Evolutionary conservation across 768 basidiomycete genomes (phyloP), one percentile per base, ranked within the genome.

Genomic region (Pulveroboletus sp.): DNA sequence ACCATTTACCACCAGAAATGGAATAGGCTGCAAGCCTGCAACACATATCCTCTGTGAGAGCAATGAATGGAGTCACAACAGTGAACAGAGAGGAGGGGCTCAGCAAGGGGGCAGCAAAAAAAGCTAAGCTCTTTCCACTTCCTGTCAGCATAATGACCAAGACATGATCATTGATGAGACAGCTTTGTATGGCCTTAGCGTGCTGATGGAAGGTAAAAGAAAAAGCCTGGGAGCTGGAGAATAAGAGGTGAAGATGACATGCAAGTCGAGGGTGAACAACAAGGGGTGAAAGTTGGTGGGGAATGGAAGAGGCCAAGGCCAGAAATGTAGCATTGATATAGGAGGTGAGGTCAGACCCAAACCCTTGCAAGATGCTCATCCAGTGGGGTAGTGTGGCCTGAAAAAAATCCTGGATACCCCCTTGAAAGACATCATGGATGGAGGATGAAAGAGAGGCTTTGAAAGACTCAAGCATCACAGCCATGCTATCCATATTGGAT

Each of bases 91-190:
- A n/a, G 1, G 1, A 2, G 1, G 46, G 56, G 4, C 36, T 34
- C 0, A 57, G 22, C 1, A 56, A 1, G 0, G 53, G 35, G 1
- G 53, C 48, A 6, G 22, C 40, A 13, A 57, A 57, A 30, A 58
- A 56, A 0, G 55, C 50, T 0, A 58, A 8, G 9, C 54, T 56
- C 27, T 58, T 58, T 0, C 56, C 47, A n/a, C 56, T 58, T 4
- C 54, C 40, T 0, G 56, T 58, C 0, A 50, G 56, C 39, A 58
- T 30, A 0, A 58, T 5, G 0, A 41, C 53, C 4, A 57, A 8
- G 0, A 57, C 27, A 6, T 57, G 56, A 2, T 53, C 43, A 4
- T 27, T 51, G 0, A 41, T 47, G 0, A 55, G n/a, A 6, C 27
- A 48, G 32, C 49, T 49, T 19, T 58, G 56, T 0, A 58, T 39